Evolutionary conservation across 176 grass and related monocot species (phyloP), one percentile per base, ranked within the genome.

Genomic region (Stipa capillata): DNA sequence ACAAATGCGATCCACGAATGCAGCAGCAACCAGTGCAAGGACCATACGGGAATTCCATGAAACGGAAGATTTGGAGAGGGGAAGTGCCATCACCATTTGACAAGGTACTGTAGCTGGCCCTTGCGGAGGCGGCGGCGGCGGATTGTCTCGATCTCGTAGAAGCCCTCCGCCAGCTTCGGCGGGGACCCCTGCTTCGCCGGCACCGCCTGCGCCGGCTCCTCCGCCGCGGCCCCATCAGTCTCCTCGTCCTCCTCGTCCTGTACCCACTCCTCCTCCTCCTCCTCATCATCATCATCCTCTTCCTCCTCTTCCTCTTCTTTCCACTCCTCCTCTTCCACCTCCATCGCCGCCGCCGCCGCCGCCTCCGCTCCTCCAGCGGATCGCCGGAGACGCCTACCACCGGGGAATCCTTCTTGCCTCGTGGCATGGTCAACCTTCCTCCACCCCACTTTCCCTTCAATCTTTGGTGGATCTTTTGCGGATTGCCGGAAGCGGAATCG

Each of bases 91-190:
- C 44, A 94, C 94, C 96, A 98, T 86, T 98, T 98, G 58, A 98
- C 91, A 32, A 94, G 96, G 73, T 98, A 98, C 69, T 98, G 96
- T 7, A 78, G 43, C 68, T 94, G 66, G 41, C 92, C 92, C 58
- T 83, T 87, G 81, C 80, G 85, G 5, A 57, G 79, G 62, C 90
- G 87, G 49, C 89, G 91, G 64, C 88, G 87, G 48, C 90, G 80
- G 79, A 98, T 98, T 16, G 69, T 88, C 84, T 98, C 92, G 59
- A 98, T 90, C 84, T 98, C 96, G 67, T 91, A 98, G 64, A 64
- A 94, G 6, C 87, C 91, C 36, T 93, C 90, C 42, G 81, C 94
- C 24, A 97, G 79, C 84, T 91, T 97, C 47, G 78, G 88, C 15
- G 57, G 79, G 33, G 69, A 80, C 12, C 15, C 66, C 37, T 65